Evolutionary conservation across 768 basidiomycete genomes (phyloP).

Genomic region (Phlegmacium glaucopus): DNA sequence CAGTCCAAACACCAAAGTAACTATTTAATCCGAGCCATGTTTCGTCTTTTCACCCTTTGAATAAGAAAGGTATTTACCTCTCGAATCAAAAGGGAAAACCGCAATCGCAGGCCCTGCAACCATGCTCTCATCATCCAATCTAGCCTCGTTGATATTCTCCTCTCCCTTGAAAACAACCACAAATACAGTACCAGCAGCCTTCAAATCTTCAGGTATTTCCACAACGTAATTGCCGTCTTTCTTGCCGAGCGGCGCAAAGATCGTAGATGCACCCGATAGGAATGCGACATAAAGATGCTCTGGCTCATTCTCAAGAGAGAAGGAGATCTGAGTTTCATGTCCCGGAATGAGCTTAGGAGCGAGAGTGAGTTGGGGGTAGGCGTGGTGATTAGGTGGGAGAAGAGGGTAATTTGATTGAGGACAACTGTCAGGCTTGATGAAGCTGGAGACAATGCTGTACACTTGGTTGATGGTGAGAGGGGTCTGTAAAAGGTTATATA

Average conservation of each 20-base stretch:
- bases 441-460: slow-evolving; percentile 36
- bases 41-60: too few relatives aligned
- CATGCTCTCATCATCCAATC: slow-evolving; percentile 38
- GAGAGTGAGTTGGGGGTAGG: slow-evolving; percentile 23
- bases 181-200: slow-evolving; percentile 44
- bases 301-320: slow-evolving; percentile 10
- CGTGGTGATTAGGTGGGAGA: slow-evolving; percentile 25
- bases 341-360: slow-evolving; percentile 18
- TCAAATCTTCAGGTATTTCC: slow-evolving; percentile 38
- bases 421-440: slow-evolving; percentile 53
- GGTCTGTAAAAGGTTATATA: slow-evolving; percentile 24
- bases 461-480: slow-evolving; percentile 39
- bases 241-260: slow-evolving; percentile 32
- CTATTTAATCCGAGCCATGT: too few relatives aligned
- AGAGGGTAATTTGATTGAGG: slow-evolving; percentile 47
- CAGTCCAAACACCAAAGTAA: too few relatives aligned
- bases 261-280: slow-evolving; percentile 41
- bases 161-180: slow-evolving; percentile 39
- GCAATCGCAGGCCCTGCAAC: slow-evolving; percentile 57
- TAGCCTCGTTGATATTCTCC: slow-evolving; percentile 12
- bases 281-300: slow-evolving; percentile 43
- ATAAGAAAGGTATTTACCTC: slow-evolving; percentile 3
- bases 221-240: slow-evolving; percentile 15
- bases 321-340: slow-evolving; percentile 17
- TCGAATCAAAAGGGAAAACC: slow-evolving; percentile 32